phyloP scores from a whole-genome alignment of 306 rosid genomes.

The Citrullus mucosospermus region DNA sequence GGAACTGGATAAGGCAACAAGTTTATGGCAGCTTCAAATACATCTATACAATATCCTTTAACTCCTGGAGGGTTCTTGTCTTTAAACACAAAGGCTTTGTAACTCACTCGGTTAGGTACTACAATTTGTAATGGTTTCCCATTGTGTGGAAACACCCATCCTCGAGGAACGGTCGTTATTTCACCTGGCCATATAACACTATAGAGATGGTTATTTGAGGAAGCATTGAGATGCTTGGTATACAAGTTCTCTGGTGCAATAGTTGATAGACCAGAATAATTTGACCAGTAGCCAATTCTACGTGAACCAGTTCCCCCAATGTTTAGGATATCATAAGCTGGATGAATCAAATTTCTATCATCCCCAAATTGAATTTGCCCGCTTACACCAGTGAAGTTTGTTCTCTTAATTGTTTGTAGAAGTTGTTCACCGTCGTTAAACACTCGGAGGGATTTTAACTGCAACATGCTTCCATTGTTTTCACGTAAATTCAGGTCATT shows the following conservation, averaged over 20 bases:
- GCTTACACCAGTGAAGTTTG: slow-evolving; percentile 57
- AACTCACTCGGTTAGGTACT: slow-evolving; percentile 62
- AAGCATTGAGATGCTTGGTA: slow-evolving; percentile 18
- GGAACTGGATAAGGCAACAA: slow-evolving; percentile 81
- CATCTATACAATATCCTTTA: slow-evolving; percentile 64
- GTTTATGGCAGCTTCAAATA: slow-evolving; percentile 73
- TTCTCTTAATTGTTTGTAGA: slow-evolving; percentile 39
- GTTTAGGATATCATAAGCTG: slow-evolving; percentile 66
- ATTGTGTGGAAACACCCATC: slow-evolving; percentile 90
- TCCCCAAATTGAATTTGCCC: slow-evolving; percentile 51
- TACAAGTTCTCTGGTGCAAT: slow-evolving; percentile 44
- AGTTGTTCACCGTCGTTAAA: slow-evolving; percentile 50
- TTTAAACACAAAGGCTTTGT: slow-evolving; percentile 46
- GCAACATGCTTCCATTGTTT: slow-evolving; percentile 39
- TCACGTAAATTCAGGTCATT: slow-evolving; percentile 45
- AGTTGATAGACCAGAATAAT: slow-evolving; percentile 46
- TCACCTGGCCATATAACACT: slow-evolving; percentile 87
- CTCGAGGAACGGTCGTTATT: slow-evolving; percentile 31
- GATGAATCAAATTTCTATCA: slow-evolving; percentile 43
- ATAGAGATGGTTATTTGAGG: slow-evolving; percentile 30
- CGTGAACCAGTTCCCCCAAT: slow-evolving; percentile 52
- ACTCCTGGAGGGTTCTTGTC: slow-evolving; percentile 51
- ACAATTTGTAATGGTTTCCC: slow-evolving; percentile 72
- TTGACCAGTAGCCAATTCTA: slow-evolving; percentile 68
- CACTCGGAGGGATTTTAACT: slow-evolving; percentile 44